Percentiles rank a stretch among this genome's conserved stretches.
Evolutionary conservation across 441 rosid species (phyloP).

Genomic region (Gossypium schwendimanii): DNA sequence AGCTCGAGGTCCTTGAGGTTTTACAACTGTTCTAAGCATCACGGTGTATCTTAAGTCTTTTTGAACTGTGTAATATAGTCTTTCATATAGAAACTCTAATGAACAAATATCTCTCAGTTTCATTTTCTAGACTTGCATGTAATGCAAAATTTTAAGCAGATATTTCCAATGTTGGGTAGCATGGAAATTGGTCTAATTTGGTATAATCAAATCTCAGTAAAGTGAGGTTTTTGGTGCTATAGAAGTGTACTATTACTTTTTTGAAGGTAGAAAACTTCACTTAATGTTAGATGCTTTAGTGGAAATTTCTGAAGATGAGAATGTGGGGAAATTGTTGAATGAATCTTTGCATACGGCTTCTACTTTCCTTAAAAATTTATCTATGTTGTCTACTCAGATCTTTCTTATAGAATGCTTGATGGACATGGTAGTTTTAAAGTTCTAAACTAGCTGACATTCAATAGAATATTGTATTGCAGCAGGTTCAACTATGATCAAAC

Average conservation of each 20-base stretch:
- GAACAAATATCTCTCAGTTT: neutral
- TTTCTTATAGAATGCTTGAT: neutral
- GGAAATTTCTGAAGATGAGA: neutral
- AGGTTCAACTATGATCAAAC: neutral
- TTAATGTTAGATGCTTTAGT: neutral
- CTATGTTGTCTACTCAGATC: neutral
- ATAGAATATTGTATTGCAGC: neutral
- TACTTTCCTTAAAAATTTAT: neutral
- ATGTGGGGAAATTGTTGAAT: neutral
- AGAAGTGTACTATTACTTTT: neutral
- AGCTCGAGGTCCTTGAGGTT: conserved; percentile 4
- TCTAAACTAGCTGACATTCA: neutral
- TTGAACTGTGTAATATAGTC: neutral
- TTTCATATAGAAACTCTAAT: neutral
- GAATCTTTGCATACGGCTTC: neutral
- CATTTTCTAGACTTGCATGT: neutral
- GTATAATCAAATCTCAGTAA: neutral
- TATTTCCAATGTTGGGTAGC: neutral
- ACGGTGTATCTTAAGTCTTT: neutral
- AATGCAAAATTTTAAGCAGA: neutral
- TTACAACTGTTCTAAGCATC: neutral
- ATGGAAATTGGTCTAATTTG: neutral
- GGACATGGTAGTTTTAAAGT: neutral
- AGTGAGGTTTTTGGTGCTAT: neutral
- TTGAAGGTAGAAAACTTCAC: neutral